These are phyloP conservation scores for Acer saccharum DNA, from an alignment of 345 rosid genomes.

Conservation along the genomic window DNA sequence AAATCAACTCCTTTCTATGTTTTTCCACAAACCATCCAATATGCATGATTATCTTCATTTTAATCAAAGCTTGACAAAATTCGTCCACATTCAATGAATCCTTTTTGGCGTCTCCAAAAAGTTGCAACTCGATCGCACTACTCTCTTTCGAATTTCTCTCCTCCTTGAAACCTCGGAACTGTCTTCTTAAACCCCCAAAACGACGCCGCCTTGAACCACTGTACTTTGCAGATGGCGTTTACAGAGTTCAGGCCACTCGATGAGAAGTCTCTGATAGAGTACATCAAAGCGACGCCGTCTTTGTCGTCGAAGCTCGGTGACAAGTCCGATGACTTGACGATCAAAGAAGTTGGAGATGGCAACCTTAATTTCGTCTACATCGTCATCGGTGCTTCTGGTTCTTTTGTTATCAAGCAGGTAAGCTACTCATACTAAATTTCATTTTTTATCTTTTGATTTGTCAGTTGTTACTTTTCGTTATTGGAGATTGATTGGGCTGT, in stretches of 20 bases:
- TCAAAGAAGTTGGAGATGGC: slow-evolving; percentile 97
- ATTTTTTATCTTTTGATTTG: too few species aligned
- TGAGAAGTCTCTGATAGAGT: slow-evolving; percentile 73
- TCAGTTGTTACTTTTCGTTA: too few species aligned
- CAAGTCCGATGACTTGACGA: slow-evolving; percentile 57
- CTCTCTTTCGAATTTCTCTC: background rate
- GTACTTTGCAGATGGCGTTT: slow-evolving; percentile 43
- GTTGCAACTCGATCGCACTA: background rate
- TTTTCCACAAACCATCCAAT: too few species aligned
- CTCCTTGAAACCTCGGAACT: background rate
- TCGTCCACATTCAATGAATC: slow-evolving; percentile 30
- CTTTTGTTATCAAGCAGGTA: slow-evolving; percentile 91
- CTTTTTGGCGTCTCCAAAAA: background rate
- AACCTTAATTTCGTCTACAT: slow-evolving; percentile 92
- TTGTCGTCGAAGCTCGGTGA: slow-evolving; percentile 64
- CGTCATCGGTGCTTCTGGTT: slow-evolving; percentile 59
- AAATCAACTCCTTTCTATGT: too few species aligned
- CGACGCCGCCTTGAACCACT: background rate
- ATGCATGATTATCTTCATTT: too few species aligned
- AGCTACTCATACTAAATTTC: too few species aligned
- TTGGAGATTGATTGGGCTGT: too few species aligned
- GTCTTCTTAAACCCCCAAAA: background rate
- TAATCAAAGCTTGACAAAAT: background rate
- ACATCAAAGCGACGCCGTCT: slow-evolving; percentile 73
- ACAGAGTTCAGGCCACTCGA: slow-evolving; percentile 68